Evolutionary conservation across 2,329 filamentous ascomycete genomes (phyloP).

Genomic region (Helotiales sp.): DNA sequence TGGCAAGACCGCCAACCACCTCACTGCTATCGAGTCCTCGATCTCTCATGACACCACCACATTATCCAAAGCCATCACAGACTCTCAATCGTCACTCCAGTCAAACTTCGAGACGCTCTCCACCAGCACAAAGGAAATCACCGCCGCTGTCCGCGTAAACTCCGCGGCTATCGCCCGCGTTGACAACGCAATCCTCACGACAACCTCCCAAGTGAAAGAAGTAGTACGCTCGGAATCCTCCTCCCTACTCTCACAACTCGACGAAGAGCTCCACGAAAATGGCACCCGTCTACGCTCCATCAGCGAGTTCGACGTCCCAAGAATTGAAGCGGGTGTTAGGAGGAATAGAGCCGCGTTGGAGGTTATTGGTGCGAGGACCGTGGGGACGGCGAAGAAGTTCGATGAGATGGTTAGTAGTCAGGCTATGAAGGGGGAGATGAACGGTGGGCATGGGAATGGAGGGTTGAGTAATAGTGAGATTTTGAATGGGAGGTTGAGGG

Average conservation of each 20-base stretch:
- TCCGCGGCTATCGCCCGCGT: constrained; percentile 25
- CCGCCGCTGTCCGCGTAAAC: constrained; percentile 22
- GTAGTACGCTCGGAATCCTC: constrained; percentile 19
- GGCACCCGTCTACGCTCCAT: constrained; percentile 21
- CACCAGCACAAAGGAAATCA: background rate
- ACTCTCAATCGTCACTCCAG: background rate
- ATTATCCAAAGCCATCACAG: background rate
- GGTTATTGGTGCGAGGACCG: constrained; percentile 23
- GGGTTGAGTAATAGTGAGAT: constrained; percentile 6
- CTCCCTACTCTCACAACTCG: constrained; percentile 14
- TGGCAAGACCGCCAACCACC: background rate
- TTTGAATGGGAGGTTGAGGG: constrained; percentile 11
- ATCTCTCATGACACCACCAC: background rate
- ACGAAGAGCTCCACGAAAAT: constrained; percentile 22
- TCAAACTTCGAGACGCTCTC: constrained; percentile 4
- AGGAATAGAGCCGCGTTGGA: constrained; percentile 18
- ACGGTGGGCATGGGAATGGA: too few species aligned
- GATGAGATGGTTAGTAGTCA: constrained; percentile 23
- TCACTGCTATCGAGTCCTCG: background rate
- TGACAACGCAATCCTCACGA: constrained; percentile 25
- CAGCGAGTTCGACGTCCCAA: constrained; percentile 22
- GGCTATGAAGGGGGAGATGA: too few species aligned
- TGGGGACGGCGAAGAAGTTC: constrained; percentile 25
- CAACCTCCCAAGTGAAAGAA: constrained; percentile 22
- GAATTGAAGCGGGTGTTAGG: constrained; percentile 15